These are phyloP conservation scores for Trifolium repens DNA, from an alignment of 306 rosid genomes.

Conservation along the genomic window DNA sequence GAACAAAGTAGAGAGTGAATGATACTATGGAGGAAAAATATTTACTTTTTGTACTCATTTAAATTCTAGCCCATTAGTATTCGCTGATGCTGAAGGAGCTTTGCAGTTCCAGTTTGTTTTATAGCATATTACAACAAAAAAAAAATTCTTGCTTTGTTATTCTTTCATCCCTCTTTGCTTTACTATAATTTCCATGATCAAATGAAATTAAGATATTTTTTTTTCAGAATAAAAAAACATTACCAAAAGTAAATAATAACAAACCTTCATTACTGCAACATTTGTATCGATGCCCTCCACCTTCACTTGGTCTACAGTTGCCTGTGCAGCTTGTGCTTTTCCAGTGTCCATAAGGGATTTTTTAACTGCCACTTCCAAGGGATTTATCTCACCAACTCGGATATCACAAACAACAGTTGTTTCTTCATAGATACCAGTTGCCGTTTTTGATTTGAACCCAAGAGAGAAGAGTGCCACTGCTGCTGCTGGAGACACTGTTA, in stretches of 20 bases:
- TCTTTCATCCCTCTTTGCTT: conserved; percentile 13
- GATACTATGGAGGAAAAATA: background rate
- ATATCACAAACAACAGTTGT: conserved; percentile 56
- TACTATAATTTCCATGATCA: conserved; percentile 34
- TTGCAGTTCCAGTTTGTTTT: conserved; percentile 31
- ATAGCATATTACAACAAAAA: background rate
- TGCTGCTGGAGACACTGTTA: conserved; percentile 55
- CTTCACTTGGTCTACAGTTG: conserved; percentile 87
- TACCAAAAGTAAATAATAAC: conserved; percentile 39
- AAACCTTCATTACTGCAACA: conserved; percentile 94
- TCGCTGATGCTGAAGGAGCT: conserved; percentile 26
- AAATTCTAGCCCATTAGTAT: background rate
- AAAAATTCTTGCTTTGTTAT: background rate
- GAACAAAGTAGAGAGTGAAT: background rate
- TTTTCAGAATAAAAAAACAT: conserved; percentile 16
- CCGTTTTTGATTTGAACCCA: conserved; percentile 59
- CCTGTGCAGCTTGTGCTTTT: conserved; percentile 91
- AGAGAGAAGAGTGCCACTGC: conserved; percentile 67
- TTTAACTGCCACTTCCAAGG: conserved; percentile 77
- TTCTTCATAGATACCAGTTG: conserved; percentile 51
- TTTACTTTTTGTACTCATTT: conserved; percentile 14
- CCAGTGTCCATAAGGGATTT: conserved; percentile 68
- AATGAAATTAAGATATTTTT: conserved; percentile 36
- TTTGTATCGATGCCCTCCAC: conserved; percentile 97
- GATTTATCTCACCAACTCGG: conserved; percentile 78